phyloP scores from a whole-genome alignment of 768 basidiomycete species.

The Coprinellus aureogranulatus region DNA sequence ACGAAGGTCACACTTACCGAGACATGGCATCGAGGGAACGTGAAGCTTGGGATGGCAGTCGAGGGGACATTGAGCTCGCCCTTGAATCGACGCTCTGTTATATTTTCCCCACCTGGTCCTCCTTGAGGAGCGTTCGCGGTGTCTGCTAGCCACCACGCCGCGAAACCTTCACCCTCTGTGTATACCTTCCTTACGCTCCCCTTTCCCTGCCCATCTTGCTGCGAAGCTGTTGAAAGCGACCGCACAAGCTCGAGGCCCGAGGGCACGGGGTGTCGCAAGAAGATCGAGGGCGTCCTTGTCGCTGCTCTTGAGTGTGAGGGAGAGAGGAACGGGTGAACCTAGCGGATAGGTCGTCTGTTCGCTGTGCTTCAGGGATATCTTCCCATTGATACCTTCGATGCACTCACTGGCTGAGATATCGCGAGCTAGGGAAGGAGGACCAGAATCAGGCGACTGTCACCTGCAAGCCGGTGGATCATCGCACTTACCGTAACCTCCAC shows the following conservation, averaged over 20 bases:
- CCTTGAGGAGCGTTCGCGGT: constrained; percentile 24
- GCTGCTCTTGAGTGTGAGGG: constrained; percentile 41
- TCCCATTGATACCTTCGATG: background rate
- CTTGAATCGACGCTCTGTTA: constrained; percentile 36
- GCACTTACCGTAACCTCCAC: constrained; percentile 28
- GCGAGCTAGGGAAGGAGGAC: constrained; percentile 31
- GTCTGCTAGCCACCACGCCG: background rate
- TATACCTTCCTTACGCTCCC: constrained; percentile 43
- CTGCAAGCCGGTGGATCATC: constrained; percentile 29
- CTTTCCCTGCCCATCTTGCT: constrained; percentile 38
- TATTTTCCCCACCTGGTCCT: too few species aligned
- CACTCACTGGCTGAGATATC: constrained; percentile 45
- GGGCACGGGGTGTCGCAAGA: constrained; percentile 38
- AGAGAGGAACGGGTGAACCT: constrained; percentile 51
- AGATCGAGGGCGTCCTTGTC: constrained; percentile 52
- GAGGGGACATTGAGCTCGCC: constrained; percentile 54
- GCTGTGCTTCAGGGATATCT: background rate
- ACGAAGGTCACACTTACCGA: constrained; percentile 33
- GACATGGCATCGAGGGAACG: constrained; percentile 42
- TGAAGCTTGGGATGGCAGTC: constrained; percentile 40
- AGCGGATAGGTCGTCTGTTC: constrained; percentile 32
- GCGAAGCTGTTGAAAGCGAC: constrained; percentile 46
- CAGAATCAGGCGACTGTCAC: background rate
- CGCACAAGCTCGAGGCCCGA: constrained; percentile 45
- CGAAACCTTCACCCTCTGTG: constrained; percentile 3